Conservation (phyloP, 192 early-diverging fungal genomes). For the Allomyces macrogynus region DNA sequence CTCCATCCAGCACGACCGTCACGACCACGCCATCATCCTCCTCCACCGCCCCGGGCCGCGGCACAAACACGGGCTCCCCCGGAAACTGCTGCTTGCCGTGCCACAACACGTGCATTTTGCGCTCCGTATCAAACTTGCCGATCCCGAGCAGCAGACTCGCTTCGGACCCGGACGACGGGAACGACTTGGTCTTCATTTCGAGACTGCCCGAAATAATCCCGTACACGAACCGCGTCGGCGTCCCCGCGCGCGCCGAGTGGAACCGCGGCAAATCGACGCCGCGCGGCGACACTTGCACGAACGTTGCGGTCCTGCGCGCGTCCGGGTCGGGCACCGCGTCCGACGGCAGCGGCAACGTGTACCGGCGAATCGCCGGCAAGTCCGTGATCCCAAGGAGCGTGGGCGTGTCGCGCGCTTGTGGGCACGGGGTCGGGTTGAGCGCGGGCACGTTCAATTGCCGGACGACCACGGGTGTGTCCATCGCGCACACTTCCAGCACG, state of each 20-base stretch:
- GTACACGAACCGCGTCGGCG: slow-evolving; percentile 27
- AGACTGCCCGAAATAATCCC: slow-evolving; percentile 30
- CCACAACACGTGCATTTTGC: too few relatives aligned
- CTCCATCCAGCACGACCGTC: slow-evolving; percentile 49
- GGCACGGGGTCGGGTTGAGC: too few relatives aligned
- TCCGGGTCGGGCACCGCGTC: too few relatives aligned
- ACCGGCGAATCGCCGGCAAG: not conserved
- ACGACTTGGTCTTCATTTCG: slow-evolving; percentile 17
- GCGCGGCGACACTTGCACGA: not conserved
- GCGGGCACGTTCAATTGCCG: not conserved
- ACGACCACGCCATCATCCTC: slow-evolving; percentile 63
- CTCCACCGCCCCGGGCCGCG: slow-evolving; percentile 13
- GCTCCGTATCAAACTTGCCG: slow-evolving; percentile 3
- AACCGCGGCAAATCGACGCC: slow-evolving; percentile 29
- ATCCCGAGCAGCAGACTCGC: slow-evolving; percentile 3
- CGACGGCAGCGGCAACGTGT: not conserved
- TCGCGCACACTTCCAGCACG: not conserved
- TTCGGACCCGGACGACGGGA: slow-evolving; percentile 10
- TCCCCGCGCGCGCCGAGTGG: slow-evolving; percentile 20
- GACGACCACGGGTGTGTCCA: not conserved
- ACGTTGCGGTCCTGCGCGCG: too few relatives aligned
- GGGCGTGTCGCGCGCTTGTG: too few relatives aligned
- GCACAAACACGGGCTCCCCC: slow-evolving; percentile 61
- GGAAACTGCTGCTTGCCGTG: slow-evolving; percentile 25
- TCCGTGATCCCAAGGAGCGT: not conserved